Conservation (phyloP, 2,329 filamentous ascomycete genomes). For the Paradendryphiella salina region DNA sequence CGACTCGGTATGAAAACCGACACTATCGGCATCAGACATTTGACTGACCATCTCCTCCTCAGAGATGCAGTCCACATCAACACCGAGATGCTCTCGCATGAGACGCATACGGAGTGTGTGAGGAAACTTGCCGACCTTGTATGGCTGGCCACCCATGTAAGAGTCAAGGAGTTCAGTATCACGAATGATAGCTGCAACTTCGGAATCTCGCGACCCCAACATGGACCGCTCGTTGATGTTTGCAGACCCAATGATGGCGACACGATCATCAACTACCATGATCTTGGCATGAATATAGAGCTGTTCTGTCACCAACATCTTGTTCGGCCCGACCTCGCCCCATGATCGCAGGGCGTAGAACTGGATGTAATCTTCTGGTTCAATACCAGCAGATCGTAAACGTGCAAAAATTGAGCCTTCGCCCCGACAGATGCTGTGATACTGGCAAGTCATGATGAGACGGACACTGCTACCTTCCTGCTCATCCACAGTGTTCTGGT, state of each 20-base stretch:
- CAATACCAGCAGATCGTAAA: conserved; percentile 75
- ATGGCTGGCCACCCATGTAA: conserved; percentile 86
- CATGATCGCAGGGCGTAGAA: conserved; percentile 93
- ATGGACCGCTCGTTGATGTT: conserved; percentile 99
- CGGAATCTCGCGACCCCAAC: conserved; percentile 88
- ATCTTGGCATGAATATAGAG: conserved; percentile 98
- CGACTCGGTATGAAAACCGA: conserved; percentile 55
- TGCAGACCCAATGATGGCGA: conserved; percentile 92
- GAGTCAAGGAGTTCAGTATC: conserved; percentile 93
- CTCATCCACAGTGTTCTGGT: conserved; percentile 93
- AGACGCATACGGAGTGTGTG: conserved; percentile 89
- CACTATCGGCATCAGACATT: conserved; percentile 65
- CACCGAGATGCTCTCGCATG: conserved; percentile 95
- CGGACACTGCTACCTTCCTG: conserved; percentile 93
- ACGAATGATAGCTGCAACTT: conserved; percentile 84
- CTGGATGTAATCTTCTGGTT: conserved; percentile 91
- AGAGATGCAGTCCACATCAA: conserved; percentile 84
- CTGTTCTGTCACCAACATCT: conserved; percentile 88
- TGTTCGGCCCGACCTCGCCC: conserved; percentile 84
- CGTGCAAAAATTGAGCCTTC: conserved; percentile 90
- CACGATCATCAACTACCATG: conserved; percentile 92
- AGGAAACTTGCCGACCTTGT: conserved; percentile 87
- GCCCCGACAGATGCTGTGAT: conserved; percentile 91
- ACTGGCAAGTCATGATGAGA: conserved; percentile 96
- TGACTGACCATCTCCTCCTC: conserved; percentile 44